Evolutionary conservation across 495 filamentous ascomycete species (phyloP).

Genomic region (Lentithecium fluviatile): DNA sequence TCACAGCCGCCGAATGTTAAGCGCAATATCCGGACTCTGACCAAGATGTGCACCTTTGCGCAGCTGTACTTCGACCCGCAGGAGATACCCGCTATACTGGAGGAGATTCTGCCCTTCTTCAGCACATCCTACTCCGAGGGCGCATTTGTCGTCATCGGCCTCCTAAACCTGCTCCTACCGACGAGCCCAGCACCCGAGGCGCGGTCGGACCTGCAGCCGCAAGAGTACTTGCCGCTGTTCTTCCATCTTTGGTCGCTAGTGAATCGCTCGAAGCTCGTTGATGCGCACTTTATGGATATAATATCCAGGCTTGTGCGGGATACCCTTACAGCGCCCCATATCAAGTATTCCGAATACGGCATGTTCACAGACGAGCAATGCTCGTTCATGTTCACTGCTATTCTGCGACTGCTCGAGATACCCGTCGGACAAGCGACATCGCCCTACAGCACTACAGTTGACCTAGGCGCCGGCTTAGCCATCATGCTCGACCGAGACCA

Average conservation of each 20-base stretch:
- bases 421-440: constrained; percentile 95
- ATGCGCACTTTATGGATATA: constrained; percentile 83
- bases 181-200: constrained; percentile 75
- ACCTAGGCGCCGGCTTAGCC: constrained; percentile 77
- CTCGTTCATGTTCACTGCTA: constrained; percentile 86
- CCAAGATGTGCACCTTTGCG: constrained; percentile 84
- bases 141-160: constrained; percentile 81
- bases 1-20: constrained; percentile 60
- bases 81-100: constrained; percentile 82
- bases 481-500: constrained; percentile 86
- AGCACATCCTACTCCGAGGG: constrained; percentile 86
- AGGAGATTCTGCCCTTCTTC: constrained; percentile 93
- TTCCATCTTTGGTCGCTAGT: constrained; percentile 97
- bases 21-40: constrained; percentile 69
- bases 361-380: constrained; percentile 93
- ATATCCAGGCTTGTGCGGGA: constrained; percentile 85
- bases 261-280: constrained; percentile 82
- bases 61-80: constrained; percentile 89
- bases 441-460: constrained; percentile 78
- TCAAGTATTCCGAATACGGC: constrained; percentile 82
- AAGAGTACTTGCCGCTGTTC: constrained; percentile 82
- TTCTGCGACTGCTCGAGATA: constrained; percentile 87
- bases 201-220: constrained; percentile 65
- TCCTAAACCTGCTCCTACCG: constrained; percentile 83
- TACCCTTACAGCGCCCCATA: constrained; percentile 66